phyloP scores from a whole-genome alignment of 1,284 basidiomycete genomes.

The Tranzscheliella williamsii region DNA sequence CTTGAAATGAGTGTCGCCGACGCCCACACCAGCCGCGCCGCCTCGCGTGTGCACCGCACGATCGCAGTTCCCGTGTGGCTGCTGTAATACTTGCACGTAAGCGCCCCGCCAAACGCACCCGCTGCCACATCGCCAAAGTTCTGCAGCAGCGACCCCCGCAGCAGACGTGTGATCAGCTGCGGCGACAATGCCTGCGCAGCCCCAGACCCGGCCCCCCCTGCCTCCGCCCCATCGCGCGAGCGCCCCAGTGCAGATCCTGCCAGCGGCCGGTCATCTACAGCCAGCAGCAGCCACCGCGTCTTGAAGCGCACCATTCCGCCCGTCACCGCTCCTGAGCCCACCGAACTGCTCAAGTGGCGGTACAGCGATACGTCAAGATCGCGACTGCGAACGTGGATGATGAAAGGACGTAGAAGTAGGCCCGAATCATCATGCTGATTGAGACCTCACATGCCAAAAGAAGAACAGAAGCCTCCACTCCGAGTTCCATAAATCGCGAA shows the following conservation, averaged over 20 bases:
- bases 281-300: conserved; percentile 39
- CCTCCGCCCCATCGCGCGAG: too few relatives aligned
- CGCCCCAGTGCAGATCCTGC: not conserved
- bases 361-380: too few relatives aligned
- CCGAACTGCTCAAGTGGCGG: too few relatives aligned
- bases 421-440: too few relatives aligned
- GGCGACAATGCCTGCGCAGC: conserved; percentile 8
- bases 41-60: conserved; percentile 38
- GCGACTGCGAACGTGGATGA: too few relatives aligned
- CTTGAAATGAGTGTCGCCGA: conserved; percentile 31
- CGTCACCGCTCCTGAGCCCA: too few relatives aligned
- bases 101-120: conserved; percentile 23
- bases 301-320: conserved; percentile 49
- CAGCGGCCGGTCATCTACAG: conserved; percentile 23
- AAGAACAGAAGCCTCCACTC: too few relatives aligned
- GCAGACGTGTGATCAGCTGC: conserved; percentile 23
- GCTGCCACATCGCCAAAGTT: conserved; percentile 44
- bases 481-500: too few relatives aligned
- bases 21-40: conserved; percentile 34
- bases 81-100: conserved; percentile 43
- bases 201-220: too few relatives aligned
- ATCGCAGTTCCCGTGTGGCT: conserved; percentile 37
- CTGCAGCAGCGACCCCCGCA: conserved; percentile 21
- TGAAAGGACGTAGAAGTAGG: too few relatives aligned
- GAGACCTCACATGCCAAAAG: too few relatives aligned